These are phyloP conservation scores for Tulasnella calospora DNA, from an alignment of 768 basidiomycete genomes.

Conservation along the genomic window DNA sequence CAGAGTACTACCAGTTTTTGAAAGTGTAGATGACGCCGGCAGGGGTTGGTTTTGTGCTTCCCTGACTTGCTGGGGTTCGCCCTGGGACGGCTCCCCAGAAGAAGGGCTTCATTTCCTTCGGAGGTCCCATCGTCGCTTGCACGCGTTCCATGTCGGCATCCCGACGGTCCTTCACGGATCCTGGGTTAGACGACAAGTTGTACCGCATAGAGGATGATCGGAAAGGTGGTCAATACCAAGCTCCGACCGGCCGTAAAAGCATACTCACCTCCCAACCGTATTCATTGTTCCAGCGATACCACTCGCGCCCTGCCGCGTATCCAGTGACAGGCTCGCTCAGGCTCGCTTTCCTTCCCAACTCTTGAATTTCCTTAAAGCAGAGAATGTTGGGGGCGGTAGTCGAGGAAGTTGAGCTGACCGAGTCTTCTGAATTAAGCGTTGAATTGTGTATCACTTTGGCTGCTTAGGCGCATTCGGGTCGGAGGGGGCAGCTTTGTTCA, in stretches of 20 bases:
- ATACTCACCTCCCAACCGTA: slow-evolving; percentile 81
- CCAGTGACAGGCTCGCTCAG: slow-evolving; percentile 89
- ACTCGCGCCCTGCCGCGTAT: slow-evolving; percentile 79
- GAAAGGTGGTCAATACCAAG: slow-evolving; percentile 23
- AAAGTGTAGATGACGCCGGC: background rate
- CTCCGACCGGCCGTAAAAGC: slow-evolving; percentile 15
- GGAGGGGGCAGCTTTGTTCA: background rate
- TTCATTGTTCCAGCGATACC: slow-evolving; percentile 80
- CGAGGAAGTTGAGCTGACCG: slow-evolving; percentile 36
- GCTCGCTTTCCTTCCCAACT: slow-evolving; percentile 78
- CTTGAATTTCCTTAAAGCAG: slow-evolving; percentile 83
- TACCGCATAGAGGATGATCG: slow-evolving; percentile 88
- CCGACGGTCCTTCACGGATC: slow-evolving; percentile 86
- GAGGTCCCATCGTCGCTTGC: slow-evolving; percentile 9
- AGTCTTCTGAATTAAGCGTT: slow-evolving; percentile 35
- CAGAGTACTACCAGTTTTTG: background rate
- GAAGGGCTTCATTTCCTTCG: slow-evolving; percentile 64
- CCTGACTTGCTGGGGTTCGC: slow-evolving; percentile 49
- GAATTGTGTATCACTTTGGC: slow-evolving; percentile 20
- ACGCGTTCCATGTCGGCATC: slow-evolving; percentile 52
- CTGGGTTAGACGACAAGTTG: slow-evolving; percentile 86
- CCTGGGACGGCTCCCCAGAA: slow-evolving; percentile 54
- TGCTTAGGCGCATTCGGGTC: slow-evolving; percentile 16
- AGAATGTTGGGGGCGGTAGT: slow-evolving; percentile 55
- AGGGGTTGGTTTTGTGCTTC: slow-evolving; percentile 42